Conservation (phyloP, 2,329 filamentous ascomycete genomes). For the Sporothrix luriei region DNA sequence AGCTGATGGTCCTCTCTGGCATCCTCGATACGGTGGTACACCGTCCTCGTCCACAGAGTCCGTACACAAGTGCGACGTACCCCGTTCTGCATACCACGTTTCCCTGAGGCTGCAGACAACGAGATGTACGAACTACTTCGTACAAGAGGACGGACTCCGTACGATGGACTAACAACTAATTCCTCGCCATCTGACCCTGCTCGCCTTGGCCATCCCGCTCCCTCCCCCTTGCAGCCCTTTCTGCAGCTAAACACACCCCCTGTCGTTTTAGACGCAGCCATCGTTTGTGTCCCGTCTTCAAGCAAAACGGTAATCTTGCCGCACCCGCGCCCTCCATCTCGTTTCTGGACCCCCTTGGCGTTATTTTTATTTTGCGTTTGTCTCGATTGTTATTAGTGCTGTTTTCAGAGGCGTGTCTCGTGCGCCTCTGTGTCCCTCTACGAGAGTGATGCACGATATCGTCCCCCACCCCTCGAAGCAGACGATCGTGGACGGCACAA, state of each 20-base stretch:
- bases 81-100: conserved; percentile 20
- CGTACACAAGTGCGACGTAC: background rate
- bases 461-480: background rate
- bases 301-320: conserved; percentile 28
- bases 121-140: background rate
- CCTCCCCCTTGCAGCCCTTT: conserved; percentile 24
- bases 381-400: background rate
- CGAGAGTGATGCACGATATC: conserved; percentile 3
- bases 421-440: background rate
- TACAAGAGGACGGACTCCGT: no score
- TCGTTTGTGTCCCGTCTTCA: conserved; percentile 15
- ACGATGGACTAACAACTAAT: no score
- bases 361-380: background rate
- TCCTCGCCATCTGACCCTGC: conserved; percentile 4
- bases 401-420: conserved; percentile 12
- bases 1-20: background rate
- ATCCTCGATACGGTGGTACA: conserved; percentile 2
- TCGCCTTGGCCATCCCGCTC: background rate
- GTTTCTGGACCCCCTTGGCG: background rate
- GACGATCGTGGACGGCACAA: conserved; percentile 6
- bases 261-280: conserved; percentile 30
- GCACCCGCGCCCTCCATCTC: conserved; percentile 24
- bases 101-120: conserved; percentile 1
- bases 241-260: conserved; percentile 24
- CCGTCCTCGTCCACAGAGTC: background rate